phyloP scores from a whole-genome alignment of 208 protist species.

The Herpetomonas samuelpessoai region DNA sequence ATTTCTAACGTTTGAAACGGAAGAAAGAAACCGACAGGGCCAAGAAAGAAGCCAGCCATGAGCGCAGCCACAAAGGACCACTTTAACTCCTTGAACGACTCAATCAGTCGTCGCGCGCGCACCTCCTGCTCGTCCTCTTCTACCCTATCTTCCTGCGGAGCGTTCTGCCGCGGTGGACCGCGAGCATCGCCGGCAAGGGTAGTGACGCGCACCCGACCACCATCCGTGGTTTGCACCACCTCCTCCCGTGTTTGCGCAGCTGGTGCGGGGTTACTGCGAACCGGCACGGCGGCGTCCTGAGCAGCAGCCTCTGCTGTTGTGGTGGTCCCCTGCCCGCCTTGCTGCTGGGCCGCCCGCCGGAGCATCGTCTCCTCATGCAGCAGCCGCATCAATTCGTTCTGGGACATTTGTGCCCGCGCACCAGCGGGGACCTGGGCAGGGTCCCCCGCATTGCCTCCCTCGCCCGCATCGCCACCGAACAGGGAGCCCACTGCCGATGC shows the following conservation, averaged over 20 bases:
- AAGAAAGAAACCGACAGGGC: constrained; percentile 13
- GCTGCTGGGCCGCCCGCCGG: background rate
- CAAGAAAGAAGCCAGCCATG: constrained; percentile 9
- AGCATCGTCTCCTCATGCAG: constrained; percentile 9
- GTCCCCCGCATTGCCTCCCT: background rate
- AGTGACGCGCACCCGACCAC: background rate
- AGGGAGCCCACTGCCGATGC: background rate
- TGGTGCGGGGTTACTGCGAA: background rate
- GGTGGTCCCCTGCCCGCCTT: background rate
- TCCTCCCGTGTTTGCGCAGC: background rate
- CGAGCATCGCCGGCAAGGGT: background rate
- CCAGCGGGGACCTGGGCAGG: background rate
- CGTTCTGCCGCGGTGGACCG: background rate
- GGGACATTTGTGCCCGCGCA: background rate
- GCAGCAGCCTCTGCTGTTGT: too few species aligned
- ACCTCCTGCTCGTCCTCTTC: background rate
- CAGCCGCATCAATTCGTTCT: constrained; percentile 5
- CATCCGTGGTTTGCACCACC: background rate
- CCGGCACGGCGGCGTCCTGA: background rate
- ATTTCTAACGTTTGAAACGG: background rate
- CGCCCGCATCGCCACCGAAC: background rate
- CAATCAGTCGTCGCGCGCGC: background rate
- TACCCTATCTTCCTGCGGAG: background rate
- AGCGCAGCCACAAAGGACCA: constrained; percentile 1
- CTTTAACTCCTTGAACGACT: background rate